phyloP scores from a whole-genome alignment of 768 basidiomycete species.

The Tylopilus rubrobrunneus region DNA sequence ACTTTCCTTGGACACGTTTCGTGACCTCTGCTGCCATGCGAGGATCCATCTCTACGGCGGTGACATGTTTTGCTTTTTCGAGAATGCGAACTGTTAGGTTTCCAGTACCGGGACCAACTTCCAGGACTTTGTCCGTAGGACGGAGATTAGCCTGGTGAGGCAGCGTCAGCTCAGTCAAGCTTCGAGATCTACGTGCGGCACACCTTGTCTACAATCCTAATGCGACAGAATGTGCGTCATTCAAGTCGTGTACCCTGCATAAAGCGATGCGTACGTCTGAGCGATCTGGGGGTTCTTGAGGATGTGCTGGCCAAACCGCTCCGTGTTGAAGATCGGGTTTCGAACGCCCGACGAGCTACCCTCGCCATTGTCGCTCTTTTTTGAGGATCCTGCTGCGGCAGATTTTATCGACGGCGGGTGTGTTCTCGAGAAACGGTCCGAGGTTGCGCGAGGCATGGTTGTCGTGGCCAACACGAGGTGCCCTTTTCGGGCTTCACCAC shows the following conservation, averaged over 20 bases:
- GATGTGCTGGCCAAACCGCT: constrained; percentile 96
- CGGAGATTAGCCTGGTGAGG: constrained; percentile 73
- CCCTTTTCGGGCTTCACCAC: background rate
- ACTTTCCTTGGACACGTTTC: constrained; percentile 98
- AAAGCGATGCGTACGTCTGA: constrained; percentile 60
- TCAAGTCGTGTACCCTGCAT: constrained; percentile 17
- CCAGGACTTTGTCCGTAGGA: constrained; percentile 93
- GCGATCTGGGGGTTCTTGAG: constrained; percentile 91
- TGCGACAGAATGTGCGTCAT: constrained; percentile 1
- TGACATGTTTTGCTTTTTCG: constrained; percentile 88
- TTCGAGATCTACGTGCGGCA: background rate
- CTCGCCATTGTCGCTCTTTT: constrained; percentile 41
- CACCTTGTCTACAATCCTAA: constrained; percentile 63
- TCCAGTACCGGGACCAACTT: constrained; percentile 97
- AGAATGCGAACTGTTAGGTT: constrained; percentile 93
- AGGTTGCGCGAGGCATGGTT: constrained; percentile 71
- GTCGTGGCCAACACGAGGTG: background rate
- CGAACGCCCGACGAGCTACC: constrained; percentile 43
- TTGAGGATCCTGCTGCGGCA: constrained; percentile 23
- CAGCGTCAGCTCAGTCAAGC: constrained; percentile 7
- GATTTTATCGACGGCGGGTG: constrained; percentile 61
- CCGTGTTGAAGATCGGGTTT: constrained; percentile 94
- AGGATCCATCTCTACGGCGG: constrained; percentile 97
- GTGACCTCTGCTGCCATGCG: constrained; percentile 98
- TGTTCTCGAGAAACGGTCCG: constrained; percentile 64